Evolutionary conservation across 345 rosid genomes (phyloP), one percentile per base, ranked within the genome.

Genomic region (Rhodamnia argentea): DNA sequence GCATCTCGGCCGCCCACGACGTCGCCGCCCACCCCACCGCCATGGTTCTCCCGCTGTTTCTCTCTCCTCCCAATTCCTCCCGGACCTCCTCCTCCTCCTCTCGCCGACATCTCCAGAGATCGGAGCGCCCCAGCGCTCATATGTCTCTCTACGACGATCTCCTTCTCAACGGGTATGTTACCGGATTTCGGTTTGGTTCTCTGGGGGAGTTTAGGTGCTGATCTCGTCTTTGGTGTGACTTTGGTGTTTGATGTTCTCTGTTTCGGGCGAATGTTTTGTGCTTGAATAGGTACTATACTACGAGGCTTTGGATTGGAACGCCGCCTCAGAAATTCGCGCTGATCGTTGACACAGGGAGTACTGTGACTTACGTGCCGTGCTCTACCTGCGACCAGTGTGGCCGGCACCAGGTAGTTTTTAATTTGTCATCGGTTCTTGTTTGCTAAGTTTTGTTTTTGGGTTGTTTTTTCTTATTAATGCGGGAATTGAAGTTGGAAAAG

Each of bases 61-160:
- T 84, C 60, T 91, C 96, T 84, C 87, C 91, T 20, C 83, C 85
- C 1, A 90, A 92, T 87, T 57, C 92, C 13, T 91, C 93, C 82
- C 87, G 90, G 85, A 86, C 87, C 23, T 10, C 91, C 10, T 82
- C 82, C 56, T 85, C 84, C 53, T 85, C 85, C 52, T 84, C 88
- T 15, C 94, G 87, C 51, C 96, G 96, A 42, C 93, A 83, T 85
- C 99, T 97, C 82, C 92, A 88, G 89, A 90, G 92, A 86, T 86
- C 95, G 78, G 87, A 86, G 24, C 87, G 90, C 78, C 92, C 93
- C 83, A 89, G 89, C 76, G 95, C 99, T 86, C 99, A 93, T 81
- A 95, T 97, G 99, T 88, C 94, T 85, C 99, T 97, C 89, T 90
- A 94, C 93, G 99, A 97, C 88, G 98, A 97, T 92, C 99, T 97